Evolutionary conservation across 345 rosid species (phyloP).

Genomic region (Hibiscus syriacus): DNA sequence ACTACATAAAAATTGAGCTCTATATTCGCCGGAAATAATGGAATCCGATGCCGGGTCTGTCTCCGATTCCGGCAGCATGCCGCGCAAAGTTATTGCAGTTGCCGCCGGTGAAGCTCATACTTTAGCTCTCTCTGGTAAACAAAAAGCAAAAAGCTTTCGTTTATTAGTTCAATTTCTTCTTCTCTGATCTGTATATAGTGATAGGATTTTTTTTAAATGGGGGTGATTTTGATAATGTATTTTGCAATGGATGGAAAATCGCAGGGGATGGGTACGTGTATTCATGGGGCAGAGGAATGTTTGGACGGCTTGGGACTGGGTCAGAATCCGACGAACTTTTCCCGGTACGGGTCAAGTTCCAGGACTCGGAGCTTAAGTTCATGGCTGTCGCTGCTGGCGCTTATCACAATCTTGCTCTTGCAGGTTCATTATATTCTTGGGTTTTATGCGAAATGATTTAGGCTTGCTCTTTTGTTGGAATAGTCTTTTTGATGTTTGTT

Average conservation of each 20-base stretch:
- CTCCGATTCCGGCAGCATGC: constrained; percentile 25
- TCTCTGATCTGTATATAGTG: background rate
- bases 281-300: constrained; percentile 94
- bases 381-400: constrained; percentile 77
- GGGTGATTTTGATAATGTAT: background rate
- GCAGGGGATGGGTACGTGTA: constrained; percentile 73
- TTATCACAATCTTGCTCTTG: constrained; percentile 82
- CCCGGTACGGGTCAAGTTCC: constrained; percentile 50
- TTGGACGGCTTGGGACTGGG: constrained; percentile 81
- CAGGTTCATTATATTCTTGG: constrained; percentile 35
- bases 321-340: constrained; percentile 59
- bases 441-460: background rate
- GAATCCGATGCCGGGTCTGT: constrained; percentile 16
- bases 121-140: constrained; percentile 31
- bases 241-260: background rate
- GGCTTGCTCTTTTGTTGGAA: background rate
- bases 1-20: background rate
- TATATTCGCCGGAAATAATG: constrained; percentile 26
- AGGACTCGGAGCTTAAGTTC: constrained; percentile 31
- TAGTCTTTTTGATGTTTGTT: constrained; percentile 1
- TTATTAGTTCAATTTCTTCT: background rate
- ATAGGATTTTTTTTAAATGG: background rate
- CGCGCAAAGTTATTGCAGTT: constrained; percentile 34
- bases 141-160: background rate
- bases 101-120: constrained; percentile 89